A percentile compares a stretch with the other conserved stretches of the same genome.
Conservation (phyloP, 768 basidiomycete species). For the Naematelia aurantialba region DNA sequence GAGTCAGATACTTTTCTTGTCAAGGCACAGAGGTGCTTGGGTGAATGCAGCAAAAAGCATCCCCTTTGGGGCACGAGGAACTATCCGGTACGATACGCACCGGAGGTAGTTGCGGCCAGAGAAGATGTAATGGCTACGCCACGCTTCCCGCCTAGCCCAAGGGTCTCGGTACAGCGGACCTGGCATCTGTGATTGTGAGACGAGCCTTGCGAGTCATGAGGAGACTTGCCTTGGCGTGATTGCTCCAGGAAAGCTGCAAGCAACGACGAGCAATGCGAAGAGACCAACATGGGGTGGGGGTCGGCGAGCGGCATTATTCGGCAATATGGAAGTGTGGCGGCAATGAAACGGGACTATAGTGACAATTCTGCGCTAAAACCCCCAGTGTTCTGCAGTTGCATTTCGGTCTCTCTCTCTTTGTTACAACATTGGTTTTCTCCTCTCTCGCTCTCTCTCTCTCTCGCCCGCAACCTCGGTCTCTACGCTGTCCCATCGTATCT, state of each 20-base stretch:
- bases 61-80: too few species aligned
- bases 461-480: neutral
- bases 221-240: conserved; percentile 1
- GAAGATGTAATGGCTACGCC: conserved; percentile 88
- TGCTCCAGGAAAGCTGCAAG: too few species aligned
- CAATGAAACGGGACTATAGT: neutral
- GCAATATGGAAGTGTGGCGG: neutral
- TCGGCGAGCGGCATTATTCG: neutral
- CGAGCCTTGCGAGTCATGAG: neutral
- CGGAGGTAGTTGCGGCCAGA: conserved; percentile 77
- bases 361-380: conserved; percentile 1
- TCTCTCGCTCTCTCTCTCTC: neutral
- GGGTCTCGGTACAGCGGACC: conserved; percentile 69
- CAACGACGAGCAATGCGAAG: too few species aligned
- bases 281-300: too few species aligned
- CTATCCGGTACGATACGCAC: conserved; percentile 22
- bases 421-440: neutral
- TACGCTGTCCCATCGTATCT: too few species aligned
- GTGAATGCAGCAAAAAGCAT: too few species aligned
- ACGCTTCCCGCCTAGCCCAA: conserved; percentile 89
- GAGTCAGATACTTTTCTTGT: neutral
- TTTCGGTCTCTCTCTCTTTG: neutral
- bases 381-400: neutral
- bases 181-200: conserved; percentile 24
- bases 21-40: too few species aligned